These are phyloP conservation scores for Dendryphion nanum DNA, from an alignment of 2,329 filamentous ascomycete species.

Conservation along the genomic window DNA sequence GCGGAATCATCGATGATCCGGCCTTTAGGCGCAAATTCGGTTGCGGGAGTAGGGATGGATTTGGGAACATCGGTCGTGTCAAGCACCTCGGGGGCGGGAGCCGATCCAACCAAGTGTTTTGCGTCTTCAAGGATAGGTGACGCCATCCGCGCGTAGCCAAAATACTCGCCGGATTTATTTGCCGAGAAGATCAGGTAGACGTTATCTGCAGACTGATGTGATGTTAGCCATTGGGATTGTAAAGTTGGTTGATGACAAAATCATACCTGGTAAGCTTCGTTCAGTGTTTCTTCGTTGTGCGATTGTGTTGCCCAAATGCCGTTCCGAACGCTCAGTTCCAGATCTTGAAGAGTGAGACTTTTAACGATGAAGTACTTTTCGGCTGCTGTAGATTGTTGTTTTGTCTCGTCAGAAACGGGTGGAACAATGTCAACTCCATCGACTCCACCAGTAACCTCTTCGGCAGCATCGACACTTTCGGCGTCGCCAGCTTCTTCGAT, in stretches of 20 bases:
- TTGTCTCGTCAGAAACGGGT: slow-evolving; percentile 13
- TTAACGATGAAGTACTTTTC: slow-evolving; percentile 92
- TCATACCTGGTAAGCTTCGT: slow-evolving; percentile 75
- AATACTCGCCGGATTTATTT: slow-evolving; percentile 97
- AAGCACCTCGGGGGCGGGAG: slow-evolving; percentile 58
- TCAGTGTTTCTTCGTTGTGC: slow-evolving; percentile 84
- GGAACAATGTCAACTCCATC: too few relatives aligned
- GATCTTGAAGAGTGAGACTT: slow-evolving; percentile 84
- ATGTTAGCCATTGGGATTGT: slow-evolving; percentile 17
- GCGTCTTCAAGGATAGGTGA: slow-evolving; percentile 81
- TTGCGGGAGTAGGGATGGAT: slow-evolving; percentile 76
- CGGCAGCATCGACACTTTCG: slow-evolving; percentile 4
- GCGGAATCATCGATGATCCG: slow-evolving; percentile 90
- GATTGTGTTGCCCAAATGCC: slow-evolving; percentile 92
- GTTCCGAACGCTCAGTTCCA: slow-evolving; percentile 83
- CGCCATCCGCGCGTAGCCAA: slow-evolving; percentile 88
- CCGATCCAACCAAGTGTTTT: slow-evolving; percentile 43
- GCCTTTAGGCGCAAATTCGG: slow-evolving; percentile 74
- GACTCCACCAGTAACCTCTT: slow-evolving; percentile 7
- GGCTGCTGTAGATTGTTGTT: slow-evolving; percentile 43
- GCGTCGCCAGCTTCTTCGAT: not conserved
- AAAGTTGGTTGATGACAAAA: not conserved
- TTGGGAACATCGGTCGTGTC: slow-evolving; percentile 68
- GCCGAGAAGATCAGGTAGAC: slow-evolving; percentile 94
- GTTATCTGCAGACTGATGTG: slow-evolving; percentile 66